Conservation (phyloP, 2,329 filamentous ascomycete genomes). For the Hypomyces rosellus region DNA sequence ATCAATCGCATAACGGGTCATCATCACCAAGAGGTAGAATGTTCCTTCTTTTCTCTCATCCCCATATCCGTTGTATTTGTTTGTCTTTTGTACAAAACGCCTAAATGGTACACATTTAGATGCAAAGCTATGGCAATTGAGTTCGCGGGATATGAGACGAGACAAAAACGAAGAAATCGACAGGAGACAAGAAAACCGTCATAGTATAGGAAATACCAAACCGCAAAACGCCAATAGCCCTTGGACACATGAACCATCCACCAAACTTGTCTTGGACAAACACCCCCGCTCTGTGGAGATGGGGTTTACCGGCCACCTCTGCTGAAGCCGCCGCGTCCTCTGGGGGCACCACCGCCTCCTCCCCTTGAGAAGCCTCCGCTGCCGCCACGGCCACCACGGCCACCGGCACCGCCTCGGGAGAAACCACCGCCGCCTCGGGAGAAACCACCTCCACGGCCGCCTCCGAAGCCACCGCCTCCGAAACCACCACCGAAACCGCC, state of each 20-base stretch:
- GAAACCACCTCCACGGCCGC: conserved; percentile 30
- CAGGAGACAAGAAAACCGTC: conserved; percentile 2
- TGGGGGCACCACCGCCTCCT: conserved; percentile 10
- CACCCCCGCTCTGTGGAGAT: too few species aligned
- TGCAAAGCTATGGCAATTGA: neutral
- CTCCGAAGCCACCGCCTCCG: conserved; percentile 24
- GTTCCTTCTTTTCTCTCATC: neutral
- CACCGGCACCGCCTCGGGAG: conserved; percentile 23
- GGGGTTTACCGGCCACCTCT: conserved; percentile 8
- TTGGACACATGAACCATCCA: conserved; percentile 9
- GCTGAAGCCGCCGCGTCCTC: conserved; percentile 27
- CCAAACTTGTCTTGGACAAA: too few species aligned
- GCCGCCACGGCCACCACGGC: conserved; percentile 13
- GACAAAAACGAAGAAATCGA: neutral
- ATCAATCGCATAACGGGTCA: neutral
- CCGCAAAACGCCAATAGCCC: conserved; percentile 12
- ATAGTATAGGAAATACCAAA: conserved; percentile 10
- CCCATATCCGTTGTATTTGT: neutral
- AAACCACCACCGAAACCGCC: conserved; percentile 31
- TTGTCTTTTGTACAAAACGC: neutral
- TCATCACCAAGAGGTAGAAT: neutral
- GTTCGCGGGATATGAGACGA: neutral
- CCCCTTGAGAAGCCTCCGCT: conserved; percentile 19
- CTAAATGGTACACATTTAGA: neutral
- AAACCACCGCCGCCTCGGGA: conserved; percentile 29